phyloP scores from a whole-genome alignment of 2,329 filamentous ascomycete species.

The Fusarium secorum region DNA sequence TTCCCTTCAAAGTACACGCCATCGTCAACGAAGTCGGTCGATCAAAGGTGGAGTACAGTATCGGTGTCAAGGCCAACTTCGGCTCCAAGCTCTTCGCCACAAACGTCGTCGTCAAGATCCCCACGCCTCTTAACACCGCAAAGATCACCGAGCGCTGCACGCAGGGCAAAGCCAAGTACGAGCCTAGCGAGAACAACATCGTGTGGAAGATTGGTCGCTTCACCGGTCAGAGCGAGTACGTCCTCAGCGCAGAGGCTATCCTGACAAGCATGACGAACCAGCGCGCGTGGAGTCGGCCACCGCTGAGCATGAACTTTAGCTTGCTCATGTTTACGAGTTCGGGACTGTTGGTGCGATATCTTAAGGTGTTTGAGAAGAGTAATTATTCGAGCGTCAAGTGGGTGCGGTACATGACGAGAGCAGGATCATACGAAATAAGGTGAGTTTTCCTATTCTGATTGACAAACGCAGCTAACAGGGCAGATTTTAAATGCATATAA shows the following conservation, averaged over 20 bases:
- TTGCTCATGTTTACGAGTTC: slow-evolving; percentile 98
- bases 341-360: slow-evolving; percentile 87
- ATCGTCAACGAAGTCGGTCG: slow-evolving; percentile 98
- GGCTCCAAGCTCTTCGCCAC: slow-evolving; percentile 96
- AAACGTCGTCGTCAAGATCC: slow-evolving; percentile 92
- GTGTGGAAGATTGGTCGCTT: slow-evolving; percentile 99
- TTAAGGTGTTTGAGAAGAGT: slow-evolving; percentile 99
- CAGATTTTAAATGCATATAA: slow-evolving; percentile 47
- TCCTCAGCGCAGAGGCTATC: slow-evolving; percentile 91
- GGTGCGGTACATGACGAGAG: slow-evolving; percentile 98
- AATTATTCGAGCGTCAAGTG: slow-evolving; percentile 99
- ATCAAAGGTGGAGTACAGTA: slow-evolving; percentile 98
- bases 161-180: slow-evolving; percentile 97
- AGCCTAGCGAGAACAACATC: slow-evolving; percentile 97
- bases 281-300: slow-evolving; percentile 94
- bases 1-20: slow-evolving; percentile 98
- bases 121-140: slow-evolving; percentile 95
- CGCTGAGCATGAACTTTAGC: slow-evolving; percentile 89
- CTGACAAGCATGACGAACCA: slow-evolving; percentile 98
- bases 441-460: slow-evolving; percentile 49
- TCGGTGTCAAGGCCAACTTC: slow-evolving; percentile 96
- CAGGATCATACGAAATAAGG: slow-evolving; percentile 97
- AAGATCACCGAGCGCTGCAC: slow-evolving; percentile 91
- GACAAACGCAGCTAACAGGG: slow-evolving; percentile 18
- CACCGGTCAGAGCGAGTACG: slow-evolving; percentile 95